phyloP scores from a whole-genome alignment of 176 grass and related monocot genomes.

The Oryza coarctata region DNA sequence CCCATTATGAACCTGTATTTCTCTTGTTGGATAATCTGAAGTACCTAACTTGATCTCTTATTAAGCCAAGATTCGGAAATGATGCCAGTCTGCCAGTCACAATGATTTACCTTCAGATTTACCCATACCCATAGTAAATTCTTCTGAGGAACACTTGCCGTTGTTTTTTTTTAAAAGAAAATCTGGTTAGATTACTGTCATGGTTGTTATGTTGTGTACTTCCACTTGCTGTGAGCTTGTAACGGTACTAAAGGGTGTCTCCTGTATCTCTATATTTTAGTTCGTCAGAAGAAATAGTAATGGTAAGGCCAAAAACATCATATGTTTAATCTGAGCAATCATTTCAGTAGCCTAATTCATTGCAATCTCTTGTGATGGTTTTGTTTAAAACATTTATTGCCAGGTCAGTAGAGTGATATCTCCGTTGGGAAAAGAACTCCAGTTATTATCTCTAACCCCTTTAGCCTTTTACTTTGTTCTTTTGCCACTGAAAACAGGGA shows the following conservation, averaged over 20 bases:
- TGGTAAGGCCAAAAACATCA: background rate
- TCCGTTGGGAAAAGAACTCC: too few relatives aligned
- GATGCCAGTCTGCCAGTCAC: background rate
- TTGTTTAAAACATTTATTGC: background rate
- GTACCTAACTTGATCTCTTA: constrained; percentile 6
- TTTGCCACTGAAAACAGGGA: too few relatives aligned
- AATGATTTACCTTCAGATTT: constrained; percentile 18
- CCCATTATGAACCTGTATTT: constrained; percentile 8
- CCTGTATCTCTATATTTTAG: background rate
- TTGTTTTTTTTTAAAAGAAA: background rate
- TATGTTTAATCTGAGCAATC: background rate
- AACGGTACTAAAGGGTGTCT: background rate
- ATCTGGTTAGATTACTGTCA: constrained; percentile 8
- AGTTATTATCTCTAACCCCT: too few relatives aligned
- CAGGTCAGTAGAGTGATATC: too few relatives aligned
- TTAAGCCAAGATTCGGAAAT: constrained; percentile 4
- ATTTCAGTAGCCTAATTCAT: constrained; percentile 6
- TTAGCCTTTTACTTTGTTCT: too few relatives aligned
- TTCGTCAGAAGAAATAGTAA: background rate
- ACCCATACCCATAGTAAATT: constrained; percentile 12
- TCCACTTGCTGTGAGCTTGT: too few relatives aligned
- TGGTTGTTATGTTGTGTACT: background rate
- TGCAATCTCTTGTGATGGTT: background rate
- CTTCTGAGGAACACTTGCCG: background rate
- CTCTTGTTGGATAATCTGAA: constrained; percentile 22